Evolutionary conservation across 1,284 basidiomycete species (phyloP), one percentile per base, ranked within the genome.

Genomic region (Puccinia hordei): DNA sequence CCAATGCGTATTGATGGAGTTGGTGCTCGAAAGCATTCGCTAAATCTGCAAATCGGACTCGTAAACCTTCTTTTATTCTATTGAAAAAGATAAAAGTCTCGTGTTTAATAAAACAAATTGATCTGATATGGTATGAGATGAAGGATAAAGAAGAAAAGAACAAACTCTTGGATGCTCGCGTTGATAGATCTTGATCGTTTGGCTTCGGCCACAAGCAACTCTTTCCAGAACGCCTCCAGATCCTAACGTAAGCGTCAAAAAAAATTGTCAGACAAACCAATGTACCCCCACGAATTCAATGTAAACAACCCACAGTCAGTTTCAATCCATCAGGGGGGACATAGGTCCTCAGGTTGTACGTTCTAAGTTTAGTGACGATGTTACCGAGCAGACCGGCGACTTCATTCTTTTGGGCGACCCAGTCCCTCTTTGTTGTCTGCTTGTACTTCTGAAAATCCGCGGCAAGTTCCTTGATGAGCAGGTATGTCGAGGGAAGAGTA

Each of bases 341-440:
- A 86, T 95, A 98, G 83, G 92, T 90, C 74, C 90, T 88, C 82
- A 98, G 85, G 15, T 92, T 90, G 87, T 98, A 98, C 19, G 95
- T 98, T 85, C 90, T 90, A 82, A 99, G 87, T 86, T 98, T 98
- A 0, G 94, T 98, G 86, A 95, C 93, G 51, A 99, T 92, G 84
- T 98, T 98, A 5, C 92, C 91, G 83, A 98, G 93, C 17, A 98
- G 88, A 1, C 92, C 93, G 2, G 91, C 90, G 9, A 98, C 87
- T 82, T 96, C 94, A 84, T 94, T 93, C 83, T 92, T 90, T 86
- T 98, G 95, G 1, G 90, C 91, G 6, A 95, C 93, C 92, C 94
- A 96, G 1, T 88, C 88, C 8, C 94, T 90, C 84, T 98, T 97
- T 63, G 88, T 90, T 0, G 92, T 92, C 84, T 91, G 90, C 85